Evolutionary conservation across 202 grass and related monocot genomes (phyloP).

Genomic region (Brachypodium distachyon): DNA sequence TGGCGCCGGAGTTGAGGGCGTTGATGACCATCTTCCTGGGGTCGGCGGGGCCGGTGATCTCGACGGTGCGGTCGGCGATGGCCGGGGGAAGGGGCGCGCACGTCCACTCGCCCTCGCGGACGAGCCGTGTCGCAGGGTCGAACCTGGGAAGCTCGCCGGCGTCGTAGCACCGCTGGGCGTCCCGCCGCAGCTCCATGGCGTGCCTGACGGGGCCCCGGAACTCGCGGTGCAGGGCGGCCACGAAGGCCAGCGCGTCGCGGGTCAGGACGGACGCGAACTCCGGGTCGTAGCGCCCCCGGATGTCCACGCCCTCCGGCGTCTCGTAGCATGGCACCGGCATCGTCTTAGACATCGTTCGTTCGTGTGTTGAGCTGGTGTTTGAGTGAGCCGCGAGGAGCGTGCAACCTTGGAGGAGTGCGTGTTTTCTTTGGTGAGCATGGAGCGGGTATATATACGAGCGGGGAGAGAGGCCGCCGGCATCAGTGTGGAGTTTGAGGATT

Average conservation of each 20-base stretch:
- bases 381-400: neutral
- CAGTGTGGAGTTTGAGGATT: neutral
- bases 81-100: conserved; percentile 61
- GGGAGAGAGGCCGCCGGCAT: neutral
- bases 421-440: neutral
- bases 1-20: conserved; percentile 89
- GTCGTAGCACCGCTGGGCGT: conserved; percentile 66
- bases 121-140: conserved; percentile 55
- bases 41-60: conserved; percentile 89
- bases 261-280: conserved; percentile 63
- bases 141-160: conserved; percentile 57
- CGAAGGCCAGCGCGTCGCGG: conserved; percentile 63
- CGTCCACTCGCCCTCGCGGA: conserved; percentile 50
- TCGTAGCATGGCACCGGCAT: conserved; percentile 48
- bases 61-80: conserved; percentile 62
- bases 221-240: conserved; percentile 63
- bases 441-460: neutral
- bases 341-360: neutral
- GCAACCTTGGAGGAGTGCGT: neutral
- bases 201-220: conserved; percentile 63
- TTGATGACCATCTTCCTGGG: conserved; percentile 90
- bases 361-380: neutral
- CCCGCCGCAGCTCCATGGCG: conserved; percentile 60
- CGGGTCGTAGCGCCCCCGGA: conserved; percentile 63
- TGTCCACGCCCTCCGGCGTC: conserved; percentile 70